These are phyloP conservation scores for Pulveroboletus sp. DNA, from an alignment of 768 basidiomycete species.

Conservation along the genomic window DNA sequence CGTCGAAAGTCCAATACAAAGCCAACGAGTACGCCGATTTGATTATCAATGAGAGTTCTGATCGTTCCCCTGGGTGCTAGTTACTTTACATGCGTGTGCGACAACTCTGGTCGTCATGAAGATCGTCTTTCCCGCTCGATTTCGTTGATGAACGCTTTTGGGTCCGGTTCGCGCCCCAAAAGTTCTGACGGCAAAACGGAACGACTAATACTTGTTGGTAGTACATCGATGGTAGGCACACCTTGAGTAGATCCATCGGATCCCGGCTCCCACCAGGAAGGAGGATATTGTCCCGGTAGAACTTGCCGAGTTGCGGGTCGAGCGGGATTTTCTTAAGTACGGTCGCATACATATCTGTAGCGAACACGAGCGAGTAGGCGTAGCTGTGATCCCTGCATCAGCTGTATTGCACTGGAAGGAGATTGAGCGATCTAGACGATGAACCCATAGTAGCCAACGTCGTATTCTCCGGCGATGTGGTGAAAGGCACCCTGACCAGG, in stretches of 20 bases:
- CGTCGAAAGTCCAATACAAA: too few species aligned
- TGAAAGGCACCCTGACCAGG: slow-evolving; percentile 73
- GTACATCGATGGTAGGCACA: slow-evolving; percentile 16
- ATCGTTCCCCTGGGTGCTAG: too few species aligned
- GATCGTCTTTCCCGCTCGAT: slow-evolving; percentile 44
- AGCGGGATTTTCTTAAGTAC: slow-evolving; percentile 82
- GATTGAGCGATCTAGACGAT: background rate
- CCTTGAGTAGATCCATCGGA: slow-evolving; percentile 73
- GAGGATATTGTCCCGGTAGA: slow-evolving; percentile 75
- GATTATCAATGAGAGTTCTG: too few species aligned
- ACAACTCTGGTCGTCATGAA: background rate
- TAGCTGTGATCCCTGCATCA: slow-evolving; percentile 36
- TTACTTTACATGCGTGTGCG: background rate
- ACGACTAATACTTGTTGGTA: background rate
- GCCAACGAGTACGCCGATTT: too few species aligned
- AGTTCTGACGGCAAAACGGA: slow-evolving; percentile 43
- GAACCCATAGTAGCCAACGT: slow-evolving; percentile 62
- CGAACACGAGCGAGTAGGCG: slow-evolving; percentile 68
- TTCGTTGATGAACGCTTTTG: slow-evolving; percentile 68
- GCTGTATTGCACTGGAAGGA: background rate
- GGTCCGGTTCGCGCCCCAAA: slow-evolving; percentile 73
- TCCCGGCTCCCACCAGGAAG: slow-evolving; percentile 68
- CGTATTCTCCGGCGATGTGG: slow-evolving; percentile 74
- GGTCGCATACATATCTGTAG: slow-evolving; percentile 58
- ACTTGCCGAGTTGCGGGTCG: slow-evolving; percentile 58